These are phyloP conservation scores for Penicillium longicatenatum DNA, from an alignment of 495 filamentous ascomycete genomes.

Conservation along the genomic window DNA sequence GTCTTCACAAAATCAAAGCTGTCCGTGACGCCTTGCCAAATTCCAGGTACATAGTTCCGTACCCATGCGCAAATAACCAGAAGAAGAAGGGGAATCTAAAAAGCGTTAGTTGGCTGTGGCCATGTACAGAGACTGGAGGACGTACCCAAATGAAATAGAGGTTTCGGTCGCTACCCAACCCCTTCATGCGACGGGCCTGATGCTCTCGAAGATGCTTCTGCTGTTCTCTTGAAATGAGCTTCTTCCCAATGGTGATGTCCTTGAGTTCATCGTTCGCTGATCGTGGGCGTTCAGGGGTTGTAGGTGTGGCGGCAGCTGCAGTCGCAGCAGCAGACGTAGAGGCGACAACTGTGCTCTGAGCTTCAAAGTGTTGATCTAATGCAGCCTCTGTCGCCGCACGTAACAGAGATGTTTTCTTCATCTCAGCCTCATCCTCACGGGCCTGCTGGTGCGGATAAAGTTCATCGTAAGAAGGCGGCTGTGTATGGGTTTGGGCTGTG, in stretches of 20 bases:
- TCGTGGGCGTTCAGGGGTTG: slow-evolving; percentile 46
- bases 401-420: slow-evolving; percentile 62
- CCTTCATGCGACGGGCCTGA: slow-evolving; percentile 75
- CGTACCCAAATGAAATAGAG: slow-evolving; percentile 6
- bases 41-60: slow-evolving; percentile 58
- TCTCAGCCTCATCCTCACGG: slow-evolving; percentile 47
- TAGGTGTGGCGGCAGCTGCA: slow-evolving; percentile 9
- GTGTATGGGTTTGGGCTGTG: slow-evolving; percentile 43
- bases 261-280: slow-evolving; percentile 40
- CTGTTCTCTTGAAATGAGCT: slow-evolving; percentile 65
- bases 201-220: slow-evolving; percentile 70
- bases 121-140: slow-evolving; percentile 4
- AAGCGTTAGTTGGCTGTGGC: slow-evolving; percentile 19
- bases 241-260: slow-evolving; percentile 48
- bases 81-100: slow-evolving; percentile 53
- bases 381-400: slow-evolving; percentile 65
- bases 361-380: slow-evolving; percentile 67
- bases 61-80: slow-evolving; percentile 66
- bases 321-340: slow-evolving; percentile 20
- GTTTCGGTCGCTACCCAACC: slow-evolving; percentile 71
- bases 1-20: slow-evolving; percentile 48
- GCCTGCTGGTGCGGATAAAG: slow-evolving; percentile 63
- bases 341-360: slow-evolving; percentile 43
- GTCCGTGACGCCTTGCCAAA: slow-evolving; percentile 49
- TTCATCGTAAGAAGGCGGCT: slow-evolving; percentile 80